Base-by-base conservation (phyloP, 164 flowering plant species). In the Platanus orientalis region DNA sequence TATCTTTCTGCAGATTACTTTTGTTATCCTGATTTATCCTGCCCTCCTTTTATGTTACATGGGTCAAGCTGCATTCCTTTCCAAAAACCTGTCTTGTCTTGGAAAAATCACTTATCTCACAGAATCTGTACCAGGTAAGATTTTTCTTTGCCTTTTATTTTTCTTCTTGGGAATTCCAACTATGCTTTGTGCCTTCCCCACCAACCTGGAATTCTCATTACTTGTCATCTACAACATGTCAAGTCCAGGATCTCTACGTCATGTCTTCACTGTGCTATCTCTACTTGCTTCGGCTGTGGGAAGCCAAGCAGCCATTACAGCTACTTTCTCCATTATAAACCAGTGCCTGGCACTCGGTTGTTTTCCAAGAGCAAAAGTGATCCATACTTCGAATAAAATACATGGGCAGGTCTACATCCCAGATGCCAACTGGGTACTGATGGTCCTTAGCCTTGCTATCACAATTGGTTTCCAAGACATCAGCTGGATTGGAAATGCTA, bases 1-100 rank as follows among this genome's bases (percentile, higher is more conserved):
- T 3, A 4, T 9, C 28, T 13, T 44, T 67, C 10, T 77, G 76
- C 90, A 91, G 96, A 75, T 87, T 64, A 89, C 89, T 51, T 91
- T 91, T 73, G 73, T 79, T 26, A 76, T 75, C 67, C 69, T 89
- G 60, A 88, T 92, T 32, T 92, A 89, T 57, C 97, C 96, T 5
- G 77, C 88, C 13, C 79, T 92, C 56, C 75, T 87, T 44, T 75
- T 92, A 30, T 92, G 89, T 30, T 92, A 92, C 54, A 84, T 81
- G 94, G 96, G 97, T n/a, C 92, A 92, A 82, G 91, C 89, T 66
- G 97, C 97, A 61, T 89, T 78, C 71, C 84, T 92, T 48, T 92
- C 97, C 42, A 67, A 67, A 55, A 45, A 44, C 2, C 13, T 34
- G 26, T 45, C 32, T 52, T 21, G 6, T 44, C 25, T 0, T n/a